Evolutionary conservation across 1,139 yeast species (phyloP), one percentile per base, ranked within the genome.

Genomic region (Lodderomyces elongisporus): DNA sequence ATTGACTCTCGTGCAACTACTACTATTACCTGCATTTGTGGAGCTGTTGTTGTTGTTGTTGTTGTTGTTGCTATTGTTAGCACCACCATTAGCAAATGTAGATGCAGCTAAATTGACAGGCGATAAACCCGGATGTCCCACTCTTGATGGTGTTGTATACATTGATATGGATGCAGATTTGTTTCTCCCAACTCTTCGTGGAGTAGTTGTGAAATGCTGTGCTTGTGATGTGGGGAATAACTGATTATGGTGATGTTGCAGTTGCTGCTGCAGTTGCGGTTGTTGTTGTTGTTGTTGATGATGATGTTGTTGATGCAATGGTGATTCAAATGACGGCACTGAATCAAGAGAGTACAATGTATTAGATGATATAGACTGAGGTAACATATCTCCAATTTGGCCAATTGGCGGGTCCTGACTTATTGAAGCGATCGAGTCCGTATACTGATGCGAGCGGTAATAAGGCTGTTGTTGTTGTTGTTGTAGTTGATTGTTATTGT

Each of bases 291-390:
- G 28, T 28, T 37, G 45, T 10, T 27, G 30, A 14, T 27, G 30
- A 14, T 27, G 30, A 13, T 7, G 30, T n/a, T 35, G 36, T 21
- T 39, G 35, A 30, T 36, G 39, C 24, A 30, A 6, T 14, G 40
- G 32, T 6, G 62, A 54, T 39, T 59, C 50, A 33, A 66, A 53
- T 35, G 60, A 58, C 10, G 71, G 74, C 22, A 58, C 50, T 9
- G 72, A 66, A 31, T 68, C 75, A 34, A 52, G 45, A 16, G 76
- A 68, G 14, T 70, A 64, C 5, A 70, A 48, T 2, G 74, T 67
- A 31, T 69, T 64, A 30, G 52, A 56, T 8, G 71, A 61, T 27
- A 29, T 37, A 38, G 40, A 45, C 28, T 47, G 54, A 17, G 62
- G 57, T 30, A 37, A 58, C 2, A 12, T 14, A n/a, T 18, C 10